phyloP scores from a whole-genome alignment of 2,329 filamentous ascomycete genomes.

The Magnaporthiopsis incrustans region DNA sequence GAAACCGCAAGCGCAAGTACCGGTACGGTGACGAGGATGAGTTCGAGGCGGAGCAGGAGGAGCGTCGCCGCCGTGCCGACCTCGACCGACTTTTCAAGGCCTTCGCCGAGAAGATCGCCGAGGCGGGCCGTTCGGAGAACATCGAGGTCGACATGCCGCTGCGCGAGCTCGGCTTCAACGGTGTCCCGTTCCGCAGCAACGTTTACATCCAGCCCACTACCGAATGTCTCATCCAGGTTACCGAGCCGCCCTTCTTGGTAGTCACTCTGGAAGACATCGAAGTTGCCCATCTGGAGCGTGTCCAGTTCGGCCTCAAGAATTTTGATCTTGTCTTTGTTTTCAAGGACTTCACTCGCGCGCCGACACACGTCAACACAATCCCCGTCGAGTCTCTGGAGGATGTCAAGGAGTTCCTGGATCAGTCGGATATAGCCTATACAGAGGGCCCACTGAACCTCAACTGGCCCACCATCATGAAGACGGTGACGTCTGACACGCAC shows the following conservation, averaged over 20 bases:
- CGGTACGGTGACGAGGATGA: conserved; percentile 97
- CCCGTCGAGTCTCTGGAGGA: conserved; percentile 90
- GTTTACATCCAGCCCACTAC: conserved; percentile 95
- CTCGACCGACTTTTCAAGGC: conserved; percentile 93
- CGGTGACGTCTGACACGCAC: conserved; percentile 86
- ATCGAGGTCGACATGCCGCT: conserved; percentile 95
- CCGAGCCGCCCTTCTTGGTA: conserved; percentile 94
- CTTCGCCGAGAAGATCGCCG: conserved; percentile 95
- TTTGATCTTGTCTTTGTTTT: conserved; percentile 98
- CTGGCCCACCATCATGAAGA: conserved; percentile 99
- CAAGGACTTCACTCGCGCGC: conserved; percentile 89
- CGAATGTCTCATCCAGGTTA: conserved; percentile 93
- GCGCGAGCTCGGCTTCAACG: conserved; percentile 91
- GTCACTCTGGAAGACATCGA: conserved; percentile 94
- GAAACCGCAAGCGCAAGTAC: conserved; percentile 95
- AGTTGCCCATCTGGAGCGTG: conserved; percentile 90
- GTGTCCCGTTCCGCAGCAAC: conserved; percentile 91
- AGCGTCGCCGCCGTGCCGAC: conserved; percentile 81
- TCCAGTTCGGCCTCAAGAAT: conserved; percentile 95
- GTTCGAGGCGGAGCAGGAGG: conserved; percentile 97
- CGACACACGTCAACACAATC: conserved; percentile 95
- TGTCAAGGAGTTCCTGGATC: conserved; percentile 97
- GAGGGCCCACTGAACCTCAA: conserved; percentile 97
- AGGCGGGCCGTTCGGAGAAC: conserved; percentile 83
- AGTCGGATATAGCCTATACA: conserved; percentile 85